phyloP scores from a whole-genome alignment of 257 asterid genomes.

The Gynochthodes officinalis region DNA sequence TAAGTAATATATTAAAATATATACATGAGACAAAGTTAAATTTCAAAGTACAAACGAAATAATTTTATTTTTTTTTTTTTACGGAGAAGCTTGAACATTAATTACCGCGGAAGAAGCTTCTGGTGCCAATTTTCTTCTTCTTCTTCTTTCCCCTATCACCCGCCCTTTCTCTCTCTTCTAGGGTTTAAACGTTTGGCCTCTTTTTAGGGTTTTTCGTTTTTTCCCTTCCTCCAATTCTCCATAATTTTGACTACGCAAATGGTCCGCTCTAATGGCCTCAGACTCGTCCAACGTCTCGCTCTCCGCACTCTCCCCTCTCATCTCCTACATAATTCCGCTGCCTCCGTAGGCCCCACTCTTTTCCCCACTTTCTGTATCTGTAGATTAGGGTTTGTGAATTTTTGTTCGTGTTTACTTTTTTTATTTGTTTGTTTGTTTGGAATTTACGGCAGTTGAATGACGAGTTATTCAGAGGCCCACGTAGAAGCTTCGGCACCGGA shows the following conservation, averaged over 20 bases:
- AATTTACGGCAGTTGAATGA: slow-evolving; percentile 36
- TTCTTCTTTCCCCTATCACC: not conserved
- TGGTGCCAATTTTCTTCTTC: not conserved
- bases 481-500: slow-evolving; percentile 49
- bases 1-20: no score
- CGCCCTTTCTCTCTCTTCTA: slow-evolving; percentile 1
- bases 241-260: slow-evolving; percentile 10
- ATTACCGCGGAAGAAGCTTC: not conserved
- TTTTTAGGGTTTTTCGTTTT: slow-evolving; percentile 1
- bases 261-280: slow-evolving; percentile 24
- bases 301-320: slow-evolving; percentile 22
- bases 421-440: not conserved
- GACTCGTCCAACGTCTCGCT: slow-evolving; percentile 21
- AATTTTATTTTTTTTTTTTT: no score
- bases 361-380: not conserved
- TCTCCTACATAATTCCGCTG: slow-evolving; percentile 13
- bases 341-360: slow-evolving; percentile 16
- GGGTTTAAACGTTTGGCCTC: slow-evolving; percentile 11
- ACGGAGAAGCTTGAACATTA: slow-evolving; percentile 2
- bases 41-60: no score
- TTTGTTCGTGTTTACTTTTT: not conserved
- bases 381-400: not conserved
- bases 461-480: slow-evolving; percentile 34
- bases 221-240: not conserved
- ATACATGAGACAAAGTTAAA: no score